Evolutionary conservation across 2,329 filamentous ascomycete species (phyloP), one percentile per base, ranked within the genome.

Genomic region (Ceratocystis harringtonii): DNA sequence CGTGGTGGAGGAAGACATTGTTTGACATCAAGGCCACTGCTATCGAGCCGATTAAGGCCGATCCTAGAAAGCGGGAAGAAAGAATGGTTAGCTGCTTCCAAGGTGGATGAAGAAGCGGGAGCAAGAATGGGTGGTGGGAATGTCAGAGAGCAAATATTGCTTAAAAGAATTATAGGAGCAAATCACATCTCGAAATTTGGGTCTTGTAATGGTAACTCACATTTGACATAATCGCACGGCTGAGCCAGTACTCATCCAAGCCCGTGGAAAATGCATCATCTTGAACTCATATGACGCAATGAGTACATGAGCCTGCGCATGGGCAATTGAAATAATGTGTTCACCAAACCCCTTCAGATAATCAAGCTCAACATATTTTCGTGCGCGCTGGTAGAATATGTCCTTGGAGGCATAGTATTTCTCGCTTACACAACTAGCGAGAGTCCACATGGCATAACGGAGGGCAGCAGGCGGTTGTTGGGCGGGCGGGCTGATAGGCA

Each of bases 241-340:
- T 68, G 89, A 81, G 25, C 92, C 94, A 2, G 89, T 87, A 70
- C 89, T 96, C 77, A 96, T 84, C 94, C 94, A 97, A 0, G 94
- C 94, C 69, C 94, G 81, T 1, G 94, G 92, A 70, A 97, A 97
- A 74, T 91, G 95, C 89, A 97, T 96, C 81, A 89, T 88, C 76
- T 92, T 96, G 79, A 96, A 97, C 74, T 99, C 94, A 71, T 95
- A 96, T 0, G 83, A 85, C 5, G 86, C 84, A 61, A 95, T 80
- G 22, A 97, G 78, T 30, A 85, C 79, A 81, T 95, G 95, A 0
- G 89, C 84, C 74, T 99, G 94, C 62, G 87, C 89, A 74, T 96
- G 90, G 17, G 87, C 86, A 36, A 96, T 79, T 1, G 88, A 92
- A 69, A 96, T 88, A 73, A 95, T 88, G 69, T 86, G 82, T 74